phyloP scores from a whole-genome alignment of 495 filamentous ascomycete species.

The Lophiotrema nucula region DNA sequence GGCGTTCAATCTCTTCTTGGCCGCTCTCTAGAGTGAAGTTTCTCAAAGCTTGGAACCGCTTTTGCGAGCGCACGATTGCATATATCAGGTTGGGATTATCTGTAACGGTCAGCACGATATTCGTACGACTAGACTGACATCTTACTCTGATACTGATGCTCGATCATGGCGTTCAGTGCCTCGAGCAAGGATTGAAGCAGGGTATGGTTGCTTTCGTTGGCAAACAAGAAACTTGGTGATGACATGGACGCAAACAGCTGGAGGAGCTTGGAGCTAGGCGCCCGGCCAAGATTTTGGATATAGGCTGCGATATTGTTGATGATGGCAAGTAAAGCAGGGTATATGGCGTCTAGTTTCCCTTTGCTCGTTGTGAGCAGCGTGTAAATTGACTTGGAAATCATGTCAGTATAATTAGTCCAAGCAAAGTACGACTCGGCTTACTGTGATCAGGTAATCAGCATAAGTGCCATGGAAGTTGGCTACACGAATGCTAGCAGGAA shows the following conservation, averaged over 20 bases:
- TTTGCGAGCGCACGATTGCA: constrained; percentile 72
- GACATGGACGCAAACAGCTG: constrained; percentile 94
- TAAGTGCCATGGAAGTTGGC: constrained; percentile 85
- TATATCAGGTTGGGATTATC: constrained; percentile 78
- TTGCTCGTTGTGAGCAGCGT: constrained; percentile 88
- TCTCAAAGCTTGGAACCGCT: constrained; percentile 82
- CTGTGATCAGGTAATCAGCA: constrained; percentile 91
- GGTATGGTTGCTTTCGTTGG: constrained; percentile 88
- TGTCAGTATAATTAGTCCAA: constrained; percentile 41
- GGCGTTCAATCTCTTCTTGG: constrained; percentile 86
- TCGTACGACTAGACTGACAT: no score
- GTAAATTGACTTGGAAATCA: constrained; percentile 80
- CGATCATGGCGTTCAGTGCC: constrained; percentile 86
- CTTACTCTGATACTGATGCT: constrained; percentile 84
- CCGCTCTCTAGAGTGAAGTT: constrained; percentile 94
- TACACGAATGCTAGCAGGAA: constrained; percentile 78
- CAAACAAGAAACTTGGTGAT: constrained; percentile 87
- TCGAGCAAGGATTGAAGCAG: constrained; percentile 82
- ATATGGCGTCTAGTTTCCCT: constrained; percentile 86
- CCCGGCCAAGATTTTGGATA: constrained; percentile 69
- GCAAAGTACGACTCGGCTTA: constrained; percentile 43
- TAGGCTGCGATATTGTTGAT: constrained; percentile 90
- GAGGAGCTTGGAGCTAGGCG: constrained; percentile 75
- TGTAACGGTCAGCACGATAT: constrained; percentile 1
- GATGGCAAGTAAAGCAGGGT: constrained; percentile 87